Evolutionary conservation across 345 rosid species (phyloP).

Genomic region (Microcos paniculata): DNA sequence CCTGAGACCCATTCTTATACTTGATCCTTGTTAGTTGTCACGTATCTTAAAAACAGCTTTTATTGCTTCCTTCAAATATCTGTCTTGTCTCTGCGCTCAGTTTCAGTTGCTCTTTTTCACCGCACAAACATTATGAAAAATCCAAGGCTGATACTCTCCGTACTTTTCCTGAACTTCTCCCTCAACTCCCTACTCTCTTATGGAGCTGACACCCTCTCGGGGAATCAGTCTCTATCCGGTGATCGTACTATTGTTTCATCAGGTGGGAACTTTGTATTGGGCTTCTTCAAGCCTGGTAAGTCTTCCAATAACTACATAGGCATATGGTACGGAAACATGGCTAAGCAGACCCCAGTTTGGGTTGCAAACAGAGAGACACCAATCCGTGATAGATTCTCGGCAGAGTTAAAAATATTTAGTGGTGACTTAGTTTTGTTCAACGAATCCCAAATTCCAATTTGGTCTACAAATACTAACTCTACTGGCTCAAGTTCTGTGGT

Average conservation of each 20-base stretch:
- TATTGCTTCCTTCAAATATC: too few relatives aligned
- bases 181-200: constrained; percentile 26
- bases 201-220: constrained; percentile 55
- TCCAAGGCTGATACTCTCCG: constrained; percentile 14
- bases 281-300: constrained; percentile 61
- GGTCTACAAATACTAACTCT: constrained; percentile 66
- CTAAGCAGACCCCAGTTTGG: constrained; percentile 49
- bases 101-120: too few relatives aligned
- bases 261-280: constrained; percentile 47
- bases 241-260: constrained; percentile 55
- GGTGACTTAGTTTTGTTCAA: constrained; percentile 74
- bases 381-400: constrained; percentile 37
- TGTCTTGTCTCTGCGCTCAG: too few relatives aligned
- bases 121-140: too few relatives aligned
- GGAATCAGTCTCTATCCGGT: constrained; percentile 54
- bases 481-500: constrained; percentile 25
- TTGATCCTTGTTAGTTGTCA: too few relatives aligned
- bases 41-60: too few relatives aligned
- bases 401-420: constrained; percentile 48
- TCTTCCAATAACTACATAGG: constrained; percentile 68
- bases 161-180: constrained; percentile 31
- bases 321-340: constrained; percentile 54
- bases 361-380: constrained; percentile 78
- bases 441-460: constrained; percentile 40
- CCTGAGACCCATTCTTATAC: too few relatives aligned